Base-by-base conservation (phyloP, 441 rosid genomes). In the Lepidium campestre region DNA sequence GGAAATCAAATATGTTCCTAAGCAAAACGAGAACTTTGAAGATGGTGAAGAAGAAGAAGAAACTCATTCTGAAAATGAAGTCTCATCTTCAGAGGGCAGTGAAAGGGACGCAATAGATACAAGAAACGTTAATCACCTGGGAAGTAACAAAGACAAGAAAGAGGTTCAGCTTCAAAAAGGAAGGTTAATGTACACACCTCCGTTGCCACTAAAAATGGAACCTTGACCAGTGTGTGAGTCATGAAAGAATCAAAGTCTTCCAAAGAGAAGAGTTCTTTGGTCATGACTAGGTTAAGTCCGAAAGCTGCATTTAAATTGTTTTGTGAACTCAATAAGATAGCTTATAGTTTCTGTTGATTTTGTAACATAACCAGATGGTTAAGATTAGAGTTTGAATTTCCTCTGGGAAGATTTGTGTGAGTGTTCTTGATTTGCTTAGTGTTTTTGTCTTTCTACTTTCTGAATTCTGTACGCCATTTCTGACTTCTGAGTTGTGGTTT, bases 151-250 rank as follows among this genome's bases (percentile, higher is more conserved):
- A 48, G 39, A 44, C 37, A 49, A 55, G 35, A 66, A 49, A 46
- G 70, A 73, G 52, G 46, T 66, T 41, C 65, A 45, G 35, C 65
- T 60, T 80, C 71, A 73, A 70, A 74, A 70, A 60, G 82, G 74
- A 32, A 74, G 50, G 42, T 80, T 71, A 13, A 67, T 77, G 76
- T 81, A 82, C 64, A 81, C 90, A 72, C 87, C 98, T 52, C 97
- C 96, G 20, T 27, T 80, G 70, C 93, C 98, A 10, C 78, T 81
- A 62, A 90, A 85, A 81, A 93, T 88, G 95, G 97, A 93, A 70
- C 58, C 82, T 7, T 79, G 79, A 77, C 18, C 39, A 83, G 70
- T 36, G 82, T 70, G 61, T 70, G 34, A 11, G 62, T 22, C 76
- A 69, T 19, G 72, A 55, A 69, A 52, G 73, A 85, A 73, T 74